Evolutionary conservation across 441 rosid species (phyloP).

Genomic region (Erodium texanum): DNA sequence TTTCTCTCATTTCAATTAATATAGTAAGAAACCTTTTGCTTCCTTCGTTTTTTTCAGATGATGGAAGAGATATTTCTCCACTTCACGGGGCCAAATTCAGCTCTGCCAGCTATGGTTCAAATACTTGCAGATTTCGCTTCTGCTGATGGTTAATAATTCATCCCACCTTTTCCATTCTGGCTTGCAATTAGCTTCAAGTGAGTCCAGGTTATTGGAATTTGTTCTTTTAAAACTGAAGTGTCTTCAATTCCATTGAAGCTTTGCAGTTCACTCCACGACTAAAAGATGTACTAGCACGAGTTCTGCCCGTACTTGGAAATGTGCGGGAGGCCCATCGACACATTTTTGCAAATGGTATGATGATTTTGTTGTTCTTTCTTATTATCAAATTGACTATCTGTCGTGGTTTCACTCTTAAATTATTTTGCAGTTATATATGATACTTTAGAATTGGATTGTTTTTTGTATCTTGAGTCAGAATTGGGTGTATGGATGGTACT

Average conservation of each 20-base stretch:
- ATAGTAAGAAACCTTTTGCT: not conserved
- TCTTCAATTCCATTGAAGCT: constrained; percentile 54
- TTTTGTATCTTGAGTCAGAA: constrained; percentile 4
- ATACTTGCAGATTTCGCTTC: constrained; percentile 95
- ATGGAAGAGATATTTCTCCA: constrained; percentile 91
- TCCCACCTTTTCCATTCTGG: constrained; percentile 15
- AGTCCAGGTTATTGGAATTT: constrained; percentile 16
- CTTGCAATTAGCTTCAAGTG: constrained; percentile 4
- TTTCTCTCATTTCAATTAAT: not conserved
- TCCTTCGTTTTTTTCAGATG: constrained; percentile 53
- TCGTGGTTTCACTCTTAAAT: constrained; percentile 4
- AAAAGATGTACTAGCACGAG: constrained; percentile 81
- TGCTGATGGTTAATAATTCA: constrained; percentile 67
- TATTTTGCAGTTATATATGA: not conserved
- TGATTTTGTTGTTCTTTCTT: constrained; percentile 10
- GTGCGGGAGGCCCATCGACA: constrained; percentile 80
- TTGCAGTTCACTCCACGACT: constrained; percentile 88
- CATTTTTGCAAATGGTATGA: constrained; percentile 86
- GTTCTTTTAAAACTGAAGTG: constrained; percentile 27
- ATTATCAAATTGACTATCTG: constrained; percentile 3
- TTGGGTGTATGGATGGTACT: not conserved
- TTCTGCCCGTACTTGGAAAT: constrained; percentile 84
- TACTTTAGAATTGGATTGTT: constrained; percentile 7
- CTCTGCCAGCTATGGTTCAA: constrained; percentile 92
- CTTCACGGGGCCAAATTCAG: constrained; percentile 60